These are phyloP conservation scores for Firmiana major DNA, from an alignment of 345 rosid genomes.

Conservation along the genomic window DNA sequence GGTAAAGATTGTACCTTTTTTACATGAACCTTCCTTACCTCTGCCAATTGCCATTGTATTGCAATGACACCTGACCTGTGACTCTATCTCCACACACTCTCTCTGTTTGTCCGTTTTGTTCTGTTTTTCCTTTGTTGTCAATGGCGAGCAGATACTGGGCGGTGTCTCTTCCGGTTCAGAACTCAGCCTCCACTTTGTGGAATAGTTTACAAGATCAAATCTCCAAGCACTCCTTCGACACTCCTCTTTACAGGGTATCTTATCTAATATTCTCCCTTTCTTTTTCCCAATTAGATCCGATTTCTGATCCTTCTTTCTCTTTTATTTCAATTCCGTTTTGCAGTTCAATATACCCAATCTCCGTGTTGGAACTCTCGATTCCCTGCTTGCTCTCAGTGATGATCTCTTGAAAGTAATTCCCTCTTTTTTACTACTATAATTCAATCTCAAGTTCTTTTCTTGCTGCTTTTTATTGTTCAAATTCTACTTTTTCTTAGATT, in stretches of 20 bases:
- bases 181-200: conserved; percentile 77
- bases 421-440: background rate
- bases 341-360: conserved; percentile 97
- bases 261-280: background rate
- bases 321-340: conserved; percentile 3
- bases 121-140: background rate
- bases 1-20: background rate
- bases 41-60: background rate
- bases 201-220: conserved; percentile 78
- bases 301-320: background rate
- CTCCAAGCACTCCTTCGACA: conserved; percentile 93
- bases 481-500: conserved; percentile 8
- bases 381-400: conserved; percentile 91
- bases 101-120: background rate
- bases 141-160: conserved; percentile 95
- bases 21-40: background rate
- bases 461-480: background rate
- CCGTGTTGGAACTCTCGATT: conserved; percentile 96
- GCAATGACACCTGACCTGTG: background rate
- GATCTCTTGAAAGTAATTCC: conserved; percentile 79
- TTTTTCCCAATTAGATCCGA: background rate
- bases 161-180: conserved; percentile 84
- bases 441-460: background rate
- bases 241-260: conserved; percentile 88
- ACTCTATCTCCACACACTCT: background rate